Evolutionary conservation across 495 filamentous ascomycete species (phyloP), one percentile per base, ranked within the genome.

Genomic region (Aspergillus taichungensis): DNA sequence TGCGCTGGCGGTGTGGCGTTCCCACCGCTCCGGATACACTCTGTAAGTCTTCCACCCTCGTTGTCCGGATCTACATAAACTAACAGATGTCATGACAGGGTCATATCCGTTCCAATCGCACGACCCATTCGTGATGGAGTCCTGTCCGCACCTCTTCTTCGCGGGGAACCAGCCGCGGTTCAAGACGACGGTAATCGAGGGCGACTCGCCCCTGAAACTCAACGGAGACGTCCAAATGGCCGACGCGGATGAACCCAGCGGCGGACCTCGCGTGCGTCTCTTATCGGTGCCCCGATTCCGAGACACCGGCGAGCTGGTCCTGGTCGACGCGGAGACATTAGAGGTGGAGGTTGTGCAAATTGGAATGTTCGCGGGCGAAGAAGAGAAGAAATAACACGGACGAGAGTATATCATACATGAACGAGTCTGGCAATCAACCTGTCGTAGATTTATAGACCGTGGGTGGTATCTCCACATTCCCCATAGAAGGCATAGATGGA

Each of bases 1-100:
- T 95, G 49, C 76, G 87, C 49, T 98, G 94, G 94, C 75, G 91
- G 43, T 84, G 85, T 61, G 78, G 77, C 43, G 91, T 91, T n/a
- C 92, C 92, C 10, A 98, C 92, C 1, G 94, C 94, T 5, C 92
- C 92, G 1, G 92, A 99, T 66, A 99, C 92, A 3, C 61, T 98
- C 44, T 96, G 91, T 94, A 74, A 70, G 87, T 71, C 43, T 11
- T 34, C 30, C 31, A 12, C 5, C 9, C 28, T 27, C 35, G 31
- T 45, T 32, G 13, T 14, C 30, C 14, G 18, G 1, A n/a, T 7
- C 10, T 27, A 28, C 44, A 53, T 30, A 33, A 35, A 8, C 18
- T 31, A 24, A 50, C 40, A 52, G 18, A 52, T 36, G 14, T 13
- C 34, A n/a, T n/a, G 13, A 31, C 49, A 95, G 88, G 89, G 91